phyloP scores from a whole-genome alignment of 1,284 basidiomycete species.

The Heterobasidion annosum region DNA sequence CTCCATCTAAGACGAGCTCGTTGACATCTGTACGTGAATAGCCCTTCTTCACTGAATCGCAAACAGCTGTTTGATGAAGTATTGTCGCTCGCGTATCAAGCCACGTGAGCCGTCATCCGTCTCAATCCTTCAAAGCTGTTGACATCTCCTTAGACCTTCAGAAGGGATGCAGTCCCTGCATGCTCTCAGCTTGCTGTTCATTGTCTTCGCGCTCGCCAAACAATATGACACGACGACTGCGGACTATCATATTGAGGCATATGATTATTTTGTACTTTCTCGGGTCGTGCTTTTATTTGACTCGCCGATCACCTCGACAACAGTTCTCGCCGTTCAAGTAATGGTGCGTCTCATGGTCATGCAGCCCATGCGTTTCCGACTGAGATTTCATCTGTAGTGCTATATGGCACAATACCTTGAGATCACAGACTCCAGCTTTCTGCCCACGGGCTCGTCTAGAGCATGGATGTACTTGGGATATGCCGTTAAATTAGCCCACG shows the following conservation, averaged over 20 bases:
- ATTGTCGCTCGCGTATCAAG: conserved; percentile 34
- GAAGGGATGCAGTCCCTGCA: conserved; percentile 23
- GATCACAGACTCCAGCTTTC: conserved; percentile 37
- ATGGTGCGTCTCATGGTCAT: conserved; percentile 28
- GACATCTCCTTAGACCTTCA: conserved; percentile 1
- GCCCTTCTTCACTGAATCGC: background rate
- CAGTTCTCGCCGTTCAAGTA: conserved; percentile 40
- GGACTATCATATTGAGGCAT: conserved; percentile 37
- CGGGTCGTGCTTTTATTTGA: conserved; percentile 39
- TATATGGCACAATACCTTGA: conserved; percentile 54
- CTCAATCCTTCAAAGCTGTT: background rate
- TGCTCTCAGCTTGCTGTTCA: conserved; percentile 43
- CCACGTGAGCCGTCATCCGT: conserved; percentile 8
- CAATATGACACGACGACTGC: conserved; percentile 35
- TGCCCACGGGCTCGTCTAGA: conserved; percentile 32
- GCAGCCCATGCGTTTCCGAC: background rate
- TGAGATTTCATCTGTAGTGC: conserved; percentile 23
- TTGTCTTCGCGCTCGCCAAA: conserved; percentile 29
- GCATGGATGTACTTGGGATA: conserved; percentile 50
- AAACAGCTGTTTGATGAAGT: conserved; percentile 39
- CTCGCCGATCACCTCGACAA: conserved; percentile 36
- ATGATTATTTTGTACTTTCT: conserved; percentile 50
- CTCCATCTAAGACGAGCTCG: no score
- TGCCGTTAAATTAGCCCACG: conserved; percentile 45
- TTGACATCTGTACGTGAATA: background rate